Percentiles rank a stretch among this genome's conserved stretches.
phyloP scores from a whole-genome alignment of 148 eudicot species.

The Pouteria glomerata region DNA sequence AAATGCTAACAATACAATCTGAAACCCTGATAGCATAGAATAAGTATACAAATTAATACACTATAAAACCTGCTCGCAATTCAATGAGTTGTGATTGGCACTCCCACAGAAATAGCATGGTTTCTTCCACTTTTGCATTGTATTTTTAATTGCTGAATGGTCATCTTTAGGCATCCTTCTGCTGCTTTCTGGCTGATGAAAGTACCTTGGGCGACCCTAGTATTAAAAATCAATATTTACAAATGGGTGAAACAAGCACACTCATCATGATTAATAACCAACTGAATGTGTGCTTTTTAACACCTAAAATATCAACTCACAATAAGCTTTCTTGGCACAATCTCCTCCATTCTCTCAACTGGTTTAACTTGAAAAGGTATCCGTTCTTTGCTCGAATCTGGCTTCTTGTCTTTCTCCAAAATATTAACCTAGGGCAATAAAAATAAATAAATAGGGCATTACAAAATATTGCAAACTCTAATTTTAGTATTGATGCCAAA shows the following conservation, averaged over 20 bases:
- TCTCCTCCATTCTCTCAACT: conserved; percentile 11
- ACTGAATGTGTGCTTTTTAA: not conserved
- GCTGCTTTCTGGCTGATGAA: conserved; percentile 18
- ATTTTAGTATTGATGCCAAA: not conserved
- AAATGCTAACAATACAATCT: not conserved
- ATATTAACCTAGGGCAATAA: not conserved
- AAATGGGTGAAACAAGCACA: conserved; percentile 4
- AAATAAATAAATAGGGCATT: not conserved
- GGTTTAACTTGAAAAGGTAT: conserved; percentile 6
- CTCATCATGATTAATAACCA: not conserved
- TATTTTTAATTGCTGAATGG: not conserved
- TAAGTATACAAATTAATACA: not conserved
- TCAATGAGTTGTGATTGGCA: conserved; percentile 20
- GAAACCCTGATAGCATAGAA: not conserved
- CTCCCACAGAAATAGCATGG: conserved; percentile 33
- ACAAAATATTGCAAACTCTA: not conserved
- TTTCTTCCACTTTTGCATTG: conserved; percentile 11
- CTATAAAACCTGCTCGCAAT: conserved; percentile 25
- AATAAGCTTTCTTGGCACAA: conserved; percentile 27
- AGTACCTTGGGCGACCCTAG: conserved; percentile 28
- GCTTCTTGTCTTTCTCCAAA: not conserved
- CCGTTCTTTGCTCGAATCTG: not conserved
- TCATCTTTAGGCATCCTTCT: conserved; percentile 4
- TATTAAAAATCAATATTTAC: not conserved
- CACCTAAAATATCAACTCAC: conserved; percentile 21